phyloP scores from a whole-genome alignment of 805 yeast species.

The Isabelozyma rhagii region DNA sequence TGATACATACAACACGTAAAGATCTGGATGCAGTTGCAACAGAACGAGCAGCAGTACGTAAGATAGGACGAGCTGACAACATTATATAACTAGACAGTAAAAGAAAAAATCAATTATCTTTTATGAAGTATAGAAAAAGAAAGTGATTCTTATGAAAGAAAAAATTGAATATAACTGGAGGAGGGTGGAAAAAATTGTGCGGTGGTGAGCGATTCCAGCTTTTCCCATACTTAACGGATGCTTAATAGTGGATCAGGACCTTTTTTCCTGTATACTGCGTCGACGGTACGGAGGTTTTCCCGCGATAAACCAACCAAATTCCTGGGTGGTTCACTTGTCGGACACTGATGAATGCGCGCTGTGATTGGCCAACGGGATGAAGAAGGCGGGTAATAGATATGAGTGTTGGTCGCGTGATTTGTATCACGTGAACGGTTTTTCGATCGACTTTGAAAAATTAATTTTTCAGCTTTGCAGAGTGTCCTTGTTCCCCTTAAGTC shows the following conservation, averaged over 20 bases:
- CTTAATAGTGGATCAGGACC: neutral
- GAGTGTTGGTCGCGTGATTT: neutral
- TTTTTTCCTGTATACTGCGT: neutral
- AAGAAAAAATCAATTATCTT: conserved; percentile 3
- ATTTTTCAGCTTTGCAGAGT: too few species aligned
- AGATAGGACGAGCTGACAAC: conserved; percentile 84
- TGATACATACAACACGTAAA: conserved; percentile 31
- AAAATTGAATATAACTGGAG: neutral
- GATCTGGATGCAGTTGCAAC: conserved; percentile 46
- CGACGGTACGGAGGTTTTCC: neutral
- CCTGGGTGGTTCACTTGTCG: neutral
- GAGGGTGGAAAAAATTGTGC: neutral
- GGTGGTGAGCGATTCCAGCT: neutral
- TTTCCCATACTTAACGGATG: neutral
- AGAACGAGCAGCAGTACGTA: conserved; percentile 82
- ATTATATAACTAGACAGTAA: conserved; percentile 32
- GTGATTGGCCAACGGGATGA: conserved; percentile 1
- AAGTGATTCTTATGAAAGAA: neutral
- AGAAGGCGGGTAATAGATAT: neutral
- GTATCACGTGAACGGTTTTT: neutral
- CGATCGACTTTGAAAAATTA: too few species aligned
- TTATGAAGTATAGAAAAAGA: neutral
- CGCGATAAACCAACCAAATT: neutral
- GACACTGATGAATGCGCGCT: conserved; percentile 1
- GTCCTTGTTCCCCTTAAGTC: neutral